Conservation (phyloP, 164 flowering plant species). For the Hamamelis virginiana region DNA sequence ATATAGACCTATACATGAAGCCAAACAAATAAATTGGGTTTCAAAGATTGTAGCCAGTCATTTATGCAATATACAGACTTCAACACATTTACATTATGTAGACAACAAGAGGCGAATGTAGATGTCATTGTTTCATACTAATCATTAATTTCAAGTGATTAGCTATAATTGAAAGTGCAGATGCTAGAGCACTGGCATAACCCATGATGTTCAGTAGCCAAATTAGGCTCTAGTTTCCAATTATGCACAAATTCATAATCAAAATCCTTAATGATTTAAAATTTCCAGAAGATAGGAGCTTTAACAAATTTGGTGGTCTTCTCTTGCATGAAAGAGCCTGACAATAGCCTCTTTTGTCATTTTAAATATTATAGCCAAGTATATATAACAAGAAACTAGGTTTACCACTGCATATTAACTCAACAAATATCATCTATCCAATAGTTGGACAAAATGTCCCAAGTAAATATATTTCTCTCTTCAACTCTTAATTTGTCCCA, state of each 20-base stretch:
- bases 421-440: background rate
- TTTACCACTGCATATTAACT: background rate
- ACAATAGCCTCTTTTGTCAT: background rate
- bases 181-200: too few species aligned
- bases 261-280: background rate
- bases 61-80: background rate
- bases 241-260: too few species aligned
- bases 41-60: background rate
- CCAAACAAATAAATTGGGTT: background rate
- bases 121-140: too few species aligned
- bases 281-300: background rate
- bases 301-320: background rate
- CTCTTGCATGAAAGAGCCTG: background rate
- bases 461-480: conserved; percentile 41
- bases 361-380: background rate
- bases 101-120: too few species aligned
- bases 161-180: too few species aligned
- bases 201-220: too few species aligned
- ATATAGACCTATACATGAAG: conserved; percentile 73
- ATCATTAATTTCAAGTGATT: too few species aligned
- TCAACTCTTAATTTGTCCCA: conserved; percentile 88
- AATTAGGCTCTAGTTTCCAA: too few species aligned
- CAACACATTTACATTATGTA: background rate
- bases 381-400: background rate
- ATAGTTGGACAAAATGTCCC: background rate